Evolutionary conservation across 164 flowering plant species (phyloP).

Genomic region (Chimonanthus praecox): DNA sequence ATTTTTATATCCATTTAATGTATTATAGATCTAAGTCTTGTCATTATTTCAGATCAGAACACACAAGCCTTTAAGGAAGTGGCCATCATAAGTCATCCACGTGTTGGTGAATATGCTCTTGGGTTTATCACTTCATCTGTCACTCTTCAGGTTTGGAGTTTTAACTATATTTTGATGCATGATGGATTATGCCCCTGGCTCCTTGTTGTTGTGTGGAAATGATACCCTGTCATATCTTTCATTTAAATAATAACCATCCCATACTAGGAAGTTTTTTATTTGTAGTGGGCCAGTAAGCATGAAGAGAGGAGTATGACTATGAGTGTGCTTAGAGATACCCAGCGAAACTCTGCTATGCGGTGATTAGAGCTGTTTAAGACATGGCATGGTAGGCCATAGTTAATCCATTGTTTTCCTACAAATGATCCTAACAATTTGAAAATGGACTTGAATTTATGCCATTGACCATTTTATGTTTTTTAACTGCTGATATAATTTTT

Average conservation of each 20-base stretch:
- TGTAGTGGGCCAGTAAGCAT: neutral
- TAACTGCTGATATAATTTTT: no score
- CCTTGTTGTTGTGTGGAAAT: neutral
- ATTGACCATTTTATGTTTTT: no score
- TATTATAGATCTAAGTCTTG: neutral
- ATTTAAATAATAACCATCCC: no score
- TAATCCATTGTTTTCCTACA: no score
- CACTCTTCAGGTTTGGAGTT: conserved; percentile 41
- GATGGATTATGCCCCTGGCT: neutral
- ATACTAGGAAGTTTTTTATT: neutral
- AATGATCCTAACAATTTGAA: no score
- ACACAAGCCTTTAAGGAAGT: conserved; percentile 87
- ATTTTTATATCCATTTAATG: neutral
- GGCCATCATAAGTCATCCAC: conserved; percentile 87
- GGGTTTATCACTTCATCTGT: conserved; percentile 85
- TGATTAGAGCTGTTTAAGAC: no score
- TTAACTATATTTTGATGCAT: no score
- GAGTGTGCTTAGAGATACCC: neutral
- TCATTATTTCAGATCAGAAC: conserved; percentile 64
- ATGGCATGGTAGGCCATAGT: no score
- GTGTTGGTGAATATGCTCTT: conserved; percentile 86
- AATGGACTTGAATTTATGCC: no score
- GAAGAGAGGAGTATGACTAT: neutral
- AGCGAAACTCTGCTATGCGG: no score
- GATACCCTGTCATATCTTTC: neutral